Conservation (phyloP, 306 rosid species). For the Acacia crassicarpa region DNA sequence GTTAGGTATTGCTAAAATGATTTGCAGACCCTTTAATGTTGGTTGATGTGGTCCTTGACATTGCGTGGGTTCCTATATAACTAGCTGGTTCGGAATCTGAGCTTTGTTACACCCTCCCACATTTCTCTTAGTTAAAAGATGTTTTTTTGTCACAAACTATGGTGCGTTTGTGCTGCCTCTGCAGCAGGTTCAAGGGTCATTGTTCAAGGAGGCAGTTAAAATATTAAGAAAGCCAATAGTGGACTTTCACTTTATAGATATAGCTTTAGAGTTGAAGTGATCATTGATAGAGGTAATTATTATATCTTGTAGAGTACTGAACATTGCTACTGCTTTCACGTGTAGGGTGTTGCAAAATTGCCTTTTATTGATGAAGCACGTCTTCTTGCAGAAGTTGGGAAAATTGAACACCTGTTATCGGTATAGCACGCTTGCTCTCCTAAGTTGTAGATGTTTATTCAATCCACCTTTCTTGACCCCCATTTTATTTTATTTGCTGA, state of each 20-base stretch:
- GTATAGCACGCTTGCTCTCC: slow-evolving; percentile 41
- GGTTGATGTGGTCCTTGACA: neutral
- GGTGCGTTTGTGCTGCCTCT: too few species aligned
- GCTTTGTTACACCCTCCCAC: neutral
- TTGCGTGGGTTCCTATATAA: neutral
- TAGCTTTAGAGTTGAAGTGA: neutral
- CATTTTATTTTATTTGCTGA: neutral
- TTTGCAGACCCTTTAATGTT: neutral
- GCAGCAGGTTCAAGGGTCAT: neutral
- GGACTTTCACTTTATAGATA: neutral
- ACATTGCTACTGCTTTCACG: slow-evolving; percentile 26
- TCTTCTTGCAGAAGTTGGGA: slow-evolving; percentile 80
- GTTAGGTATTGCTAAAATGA: neutral
- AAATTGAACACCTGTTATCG: slow-evolving; percentile 70
- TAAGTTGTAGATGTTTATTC: slow-evolving; percentile 3
- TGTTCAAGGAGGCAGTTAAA: neutral
- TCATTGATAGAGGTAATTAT: neutral
- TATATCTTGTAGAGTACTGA: slow-evolving; percentile 7
- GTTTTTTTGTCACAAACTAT: neutral
- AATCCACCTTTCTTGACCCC: neutral
- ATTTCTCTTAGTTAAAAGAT: neutral
- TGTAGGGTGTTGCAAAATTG: slow-evolving; percentile 92
- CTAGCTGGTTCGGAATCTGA: neutral
- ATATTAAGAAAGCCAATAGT: neutral
- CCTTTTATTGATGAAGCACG: slow-evolving; percentile 96